These are phyloP conservation scores for Globisporangium abappressorium DNA, from an alignment of 352 stramenopile species.

Conservation along the genomic window DNA sequence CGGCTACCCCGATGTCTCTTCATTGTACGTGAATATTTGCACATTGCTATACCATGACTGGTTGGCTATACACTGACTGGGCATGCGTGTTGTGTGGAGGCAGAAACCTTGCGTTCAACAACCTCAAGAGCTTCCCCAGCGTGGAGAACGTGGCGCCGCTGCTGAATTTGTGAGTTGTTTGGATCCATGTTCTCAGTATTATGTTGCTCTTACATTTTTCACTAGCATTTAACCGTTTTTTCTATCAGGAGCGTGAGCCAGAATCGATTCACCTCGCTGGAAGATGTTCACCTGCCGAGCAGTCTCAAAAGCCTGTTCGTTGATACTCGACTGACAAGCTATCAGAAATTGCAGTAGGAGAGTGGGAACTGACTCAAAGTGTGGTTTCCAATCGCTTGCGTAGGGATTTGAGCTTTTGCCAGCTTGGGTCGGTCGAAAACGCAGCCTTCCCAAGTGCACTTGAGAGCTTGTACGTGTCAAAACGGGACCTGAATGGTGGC, in stretches of 20 bases:
- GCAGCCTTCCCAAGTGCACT: neutral
- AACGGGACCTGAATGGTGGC: neutral
- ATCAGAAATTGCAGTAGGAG: neutral
- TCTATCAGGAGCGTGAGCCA: slow-evolving; percentile 1
- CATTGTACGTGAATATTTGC: neutral
- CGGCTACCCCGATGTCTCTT: neutral
- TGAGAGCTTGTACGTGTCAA: slow-evolving; percentile 1
- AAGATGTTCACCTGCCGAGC: neutral
- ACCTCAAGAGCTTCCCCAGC: slow-evolving; percentile 8
- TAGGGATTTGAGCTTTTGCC: slow-evolving; percentile 6
- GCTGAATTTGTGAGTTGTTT: neutral
- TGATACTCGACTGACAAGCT: neutral
- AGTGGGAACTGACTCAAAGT: neutral
- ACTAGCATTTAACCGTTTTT: neutral
- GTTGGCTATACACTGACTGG: too few relatives aligned
- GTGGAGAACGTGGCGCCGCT: neutral
- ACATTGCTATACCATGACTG: neutral
- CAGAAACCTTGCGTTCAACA: slow-evolving; percentile 20
- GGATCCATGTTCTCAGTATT: neutral
- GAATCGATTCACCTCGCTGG: neutral
- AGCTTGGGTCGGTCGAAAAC: neutral
- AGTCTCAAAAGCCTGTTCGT: neutral
- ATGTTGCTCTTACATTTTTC: neutral
- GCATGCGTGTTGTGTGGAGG: neutral
- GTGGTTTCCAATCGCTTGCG: too few relatives aligned